Evolutionary conservation across 2,329 filamentous ascomycete genomes (phyloP).

Genomic region (Colletotrichum acutatum): DNA sequence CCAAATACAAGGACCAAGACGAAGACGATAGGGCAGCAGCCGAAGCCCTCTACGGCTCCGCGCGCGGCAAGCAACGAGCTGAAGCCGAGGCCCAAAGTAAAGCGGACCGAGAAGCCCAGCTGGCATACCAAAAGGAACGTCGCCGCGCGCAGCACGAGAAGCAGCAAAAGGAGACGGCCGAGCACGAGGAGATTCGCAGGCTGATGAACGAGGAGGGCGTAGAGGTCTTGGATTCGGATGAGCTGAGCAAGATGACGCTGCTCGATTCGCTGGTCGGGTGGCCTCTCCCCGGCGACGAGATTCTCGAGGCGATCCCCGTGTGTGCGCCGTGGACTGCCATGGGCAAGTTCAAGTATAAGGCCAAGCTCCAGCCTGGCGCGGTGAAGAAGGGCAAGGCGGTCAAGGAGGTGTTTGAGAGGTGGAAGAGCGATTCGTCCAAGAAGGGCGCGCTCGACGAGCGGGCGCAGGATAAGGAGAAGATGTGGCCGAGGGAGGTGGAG

Average conservation of each 20-base stretch:
- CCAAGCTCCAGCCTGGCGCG: constrained; percentile 89
- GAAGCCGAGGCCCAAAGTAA: constrained; percentile 77
- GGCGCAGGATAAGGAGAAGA: constrained; percentile 73
- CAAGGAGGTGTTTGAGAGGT: constrained; percentile 86
- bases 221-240: constrained; percentile 70
- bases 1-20: constrained; percentile 94
- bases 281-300: constrained; percentile 84
- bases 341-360: constrained; percentile 87
- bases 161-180: constrained; percentile 78
- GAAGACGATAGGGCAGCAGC: constrained; percentile 90
- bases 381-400: constrained; percentile 96
- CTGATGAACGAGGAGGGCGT: constrained; percentile 68
- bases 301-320: constrained; percentile 73
- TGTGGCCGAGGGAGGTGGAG: constrained; percentile 90
- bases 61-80: constrained; percentile 72
- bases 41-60: constrained; percentile 86
- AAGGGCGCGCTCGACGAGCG: constrained; percentile 71
- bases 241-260: constrained; percentile 62
- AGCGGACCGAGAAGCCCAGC: constrained; percentile 76
- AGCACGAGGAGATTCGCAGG: constrained; percentile 77
- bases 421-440: constrained; percentile 73
- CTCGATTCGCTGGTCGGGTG: constrained; percentile 82
- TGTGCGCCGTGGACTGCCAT: constrained; percentile 75
- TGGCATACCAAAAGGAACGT: constrained; percentile 77
- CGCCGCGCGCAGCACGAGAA: constrained; percentile 83